Base-by-base conservation (phyloP, 2,329 filamentous ascomycete species). In the Ophiostoma angusticollis region DNA sequence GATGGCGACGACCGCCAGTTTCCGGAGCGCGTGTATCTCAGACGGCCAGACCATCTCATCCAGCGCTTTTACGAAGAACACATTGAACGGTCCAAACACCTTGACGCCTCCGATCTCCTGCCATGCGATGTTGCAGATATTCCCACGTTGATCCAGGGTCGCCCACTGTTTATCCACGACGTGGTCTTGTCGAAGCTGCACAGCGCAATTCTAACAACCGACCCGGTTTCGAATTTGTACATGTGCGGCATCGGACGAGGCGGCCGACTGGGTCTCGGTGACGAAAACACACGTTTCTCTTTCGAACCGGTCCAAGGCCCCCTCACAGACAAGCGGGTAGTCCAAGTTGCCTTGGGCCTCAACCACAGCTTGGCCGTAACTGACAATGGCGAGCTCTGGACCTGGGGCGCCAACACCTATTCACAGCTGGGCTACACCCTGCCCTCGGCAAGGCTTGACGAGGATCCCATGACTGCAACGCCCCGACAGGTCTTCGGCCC, bases 1-100 rank as follows among this genome's bases (percentile, higher is more conserved):
- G 87, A 98, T 54, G 81, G 93, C 52, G 86, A 95, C 55, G 89
- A 98, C 54, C 78, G 91, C 3, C 87, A 96, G 47, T 93, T 81
- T 51, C 91, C 91, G 0, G 91, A 96, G 56, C 80, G 85, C 9
- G 76, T 95, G 9, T 64, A 69, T 23, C 59, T 96, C 24, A 73
- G 76, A 40, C 76, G 89, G 13, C 85, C 91, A 0, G 78, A 84
- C 18, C 76, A 84, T 52, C 66, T 96, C 2, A 58, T 94, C 12
- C 72, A 74, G 35, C 69, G 76, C 33, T 84, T 94, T 48, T 76
- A 85, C 52, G 65, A 72, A 25, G 80, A 87, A 48, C 72, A 81
- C 49, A 60, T 79, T 6, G 65, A 70, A 22, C 55, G 69, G 37
- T 34, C 32, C 9, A 30, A 31, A 25, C 33, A 37, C 9, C 12